These are phyloP conservation scores for Hyaloscypha hepaticicola DNA, from an alignment of 495 filamentous ascomycete genomes.

Conservation along the genomic window DNA sequence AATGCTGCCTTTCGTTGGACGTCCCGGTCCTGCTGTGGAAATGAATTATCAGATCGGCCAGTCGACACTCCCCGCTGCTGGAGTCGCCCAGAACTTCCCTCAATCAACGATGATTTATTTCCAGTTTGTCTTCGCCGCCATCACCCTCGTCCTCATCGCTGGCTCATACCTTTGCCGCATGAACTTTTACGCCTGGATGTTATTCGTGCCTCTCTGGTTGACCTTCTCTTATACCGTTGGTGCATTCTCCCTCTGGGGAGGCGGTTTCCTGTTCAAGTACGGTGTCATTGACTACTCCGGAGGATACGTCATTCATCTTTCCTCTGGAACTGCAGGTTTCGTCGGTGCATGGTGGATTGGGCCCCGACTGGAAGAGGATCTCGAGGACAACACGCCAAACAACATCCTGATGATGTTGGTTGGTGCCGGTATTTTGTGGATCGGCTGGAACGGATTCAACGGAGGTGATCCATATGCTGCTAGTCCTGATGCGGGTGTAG, in stretches of 20 bases:
- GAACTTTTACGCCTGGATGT: constrained; percentile 57
- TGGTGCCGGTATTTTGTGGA: constrained; percentile 57
- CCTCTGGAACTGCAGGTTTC: constrained; percentile 56
- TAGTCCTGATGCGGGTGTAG: constrained; percentile 54
- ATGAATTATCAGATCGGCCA: constrained; percentile 48
- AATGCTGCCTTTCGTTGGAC: constrained; percentile 52
- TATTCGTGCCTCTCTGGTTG: constrained; percentile 57
- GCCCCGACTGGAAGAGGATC: constrained; percentile 48
- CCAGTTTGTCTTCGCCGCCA: constrained; percentile 60
- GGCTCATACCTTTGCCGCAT: constrained; percentile 52
- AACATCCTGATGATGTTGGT: constrained; percentile 51
- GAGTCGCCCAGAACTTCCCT: constrained; percentile 42
- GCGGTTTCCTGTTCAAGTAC: constrained; percentile 50
- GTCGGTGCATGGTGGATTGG: constrained; percentile 55
- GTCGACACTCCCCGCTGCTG: constrained; percentile 44
- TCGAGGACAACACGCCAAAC: constrained; percentile 51
- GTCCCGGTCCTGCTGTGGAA: constrained; percentile 47
- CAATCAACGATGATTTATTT: constrained; percentile 59
- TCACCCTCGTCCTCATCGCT: constrained; percentile 53
- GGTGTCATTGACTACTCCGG: constrained; percentile 60
- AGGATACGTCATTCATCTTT: constrained; percentile 59
- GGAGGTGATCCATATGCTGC: constrained; percentile 57
- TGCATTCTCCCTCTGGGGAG: constrained; percentile 54
- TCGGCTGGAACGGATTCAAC: constrained; percentile 61
- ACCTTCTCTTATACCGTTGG: constrained; percentile 48